Conservation (phyloP, 2,329 filamentous ascomycete species). For the Ophiostoma australiae region DNA sequence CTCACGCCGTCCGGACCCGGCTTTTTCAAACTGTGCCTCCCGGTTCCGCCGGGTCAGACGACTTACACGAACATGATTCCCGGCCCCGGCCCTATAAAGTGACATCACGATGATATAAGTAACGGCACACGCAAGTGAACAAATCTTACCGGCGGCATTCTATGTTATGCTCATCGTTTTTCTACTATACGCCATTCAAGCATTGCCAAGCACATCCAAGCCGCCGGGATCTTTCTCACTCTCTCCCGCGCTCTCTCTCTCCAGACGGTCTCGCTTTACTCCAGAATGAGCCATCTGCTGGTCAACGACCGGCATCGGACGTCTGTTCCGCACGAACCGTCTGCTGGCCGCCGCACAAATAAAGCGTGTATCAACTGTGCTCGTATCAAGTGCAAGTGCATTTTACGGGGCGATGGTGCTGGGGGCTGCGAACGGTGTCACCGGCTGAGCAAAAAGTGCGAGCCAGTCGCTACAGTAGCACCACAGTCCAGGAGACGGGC, state of each 20-base stretch:
- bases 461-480: not conserved
- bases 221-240: not conserved
- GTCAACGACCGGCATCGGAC: not conserved
- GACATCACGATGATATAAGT: not conserved
- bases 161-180: not conserved
- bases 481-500: not conserved
- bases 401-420: not conserved
- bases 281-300: not conserved
- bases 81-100: not conserved
- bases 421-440: not conserved
- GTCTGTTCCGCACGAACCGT: not conserved
- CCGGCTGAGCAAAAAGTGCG: not conserved
- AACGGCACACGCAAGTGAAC: not conserved
- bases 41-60: not conserved
- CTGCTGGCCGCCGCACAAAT: not conserved
- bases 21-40: not conserved
- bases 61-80: not conserved
- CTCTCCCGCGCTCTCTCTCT: not conserved
- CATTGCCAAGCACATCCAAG: not conserved
- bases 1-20: not conserved
- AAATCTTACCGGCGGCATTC: not conserved
- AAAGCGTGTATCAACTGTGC: not conserved
- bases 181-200: not conserved
- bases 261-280: not conserved
- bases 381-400: not conserved